Conservation (phyloP, 352 stramenopile genomes). For the Globisporangium radiosum region DNA sequence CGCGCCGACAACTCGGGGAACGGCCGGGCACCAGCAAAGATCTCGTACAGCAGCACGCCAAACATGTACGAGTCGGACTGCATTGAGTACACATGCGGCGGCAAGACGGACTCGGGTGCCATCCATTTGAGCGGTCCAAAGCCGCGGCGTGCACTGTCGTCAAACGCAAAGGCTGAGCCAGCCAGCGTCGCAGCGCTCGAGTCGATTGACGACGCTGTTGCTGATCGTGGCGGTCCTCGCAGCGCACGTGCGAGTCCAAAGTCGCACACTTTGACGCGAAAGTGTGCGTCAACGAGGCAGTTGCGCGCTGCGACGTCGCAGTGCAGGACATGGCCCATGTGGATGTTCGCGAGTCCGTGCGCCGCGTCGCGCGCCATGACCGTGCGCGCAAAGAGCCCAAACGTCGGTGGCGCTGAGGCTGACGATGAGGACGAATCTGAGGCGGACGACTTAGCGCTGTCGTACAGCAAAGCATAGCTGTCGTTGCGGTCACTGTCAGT, state of each 20-base stretch:
- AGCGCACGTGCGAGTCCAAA: slow-evolving; percentile 58
- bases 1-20: slow-evolving; percentile 47
- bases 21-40: slow-evolving; percentile 52
- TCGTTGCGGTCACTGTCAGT: background rate
- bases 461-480: slow-evolving; percentile 5
- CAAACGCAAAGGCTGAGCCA: slow-evolving; percentile 26
- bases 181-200: too few species aligned
- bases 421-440: background rate
- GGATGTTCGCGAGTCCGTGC: slow-evolving; percentile 59
- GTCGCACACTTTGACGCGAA: slow-evolving; percentile 68
- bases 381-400: slow-evolving; percentile 51
- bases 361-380: slow-evolving; percentile 63
- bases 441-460: background rate
- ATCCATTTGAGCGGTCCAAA: slow-evolving; percentile 76
- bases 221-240: too few species aligned
- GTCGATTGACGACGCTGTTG: slow-evolving; percentile 7
- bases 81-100: slow-evolving; percentile 62
- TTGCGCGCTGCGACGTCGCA: slow-evolving; percentile 65
- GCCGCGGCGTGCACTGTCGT: slow-evolving; percentile 36
- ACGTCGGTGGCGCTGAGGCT: background rate
- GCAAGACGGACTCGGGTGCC: slow-evolving; percentile 56
- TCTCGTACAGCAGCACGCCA: slow-evolving; percentile 66
- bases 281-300: slow-evolving; percentile 52
- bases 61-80: slow-evolving; percentile 78
- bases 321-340: slow-evolving; percentile 54